Base-by-base conservation (phyloP, 2,329 filamentous ascomycete species). In the Aspergillus novofumigatus region DNA sequence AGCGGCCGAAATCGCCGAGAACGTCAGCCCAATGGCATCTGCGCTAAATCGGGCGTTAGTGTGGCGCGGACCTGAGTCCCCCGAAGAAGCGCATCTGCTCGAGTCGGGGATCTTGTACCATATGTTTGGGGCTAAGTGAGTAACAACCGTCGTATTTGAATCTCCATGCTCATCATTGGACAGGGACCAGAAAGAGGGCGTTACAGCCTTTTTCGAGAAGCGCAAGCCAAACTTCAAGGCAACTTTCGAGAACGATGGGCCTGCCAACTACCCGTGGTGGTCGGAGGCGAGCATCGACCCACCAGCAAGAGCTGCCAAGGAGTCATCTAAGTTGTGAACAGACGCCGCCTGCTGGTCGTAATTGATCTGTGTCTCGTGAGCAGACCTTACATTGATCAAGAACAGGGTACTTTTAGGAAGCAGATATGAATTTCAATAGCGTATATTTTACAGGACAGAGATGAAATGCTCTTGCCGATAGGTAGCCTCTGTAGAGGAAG, bases 31-130 rank as follows among this genome's bases (percentile, higher is more conserved):
- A 1, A 82, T 91, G 28, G 83, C 84, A 28, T 84, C 83, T 8
- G 80, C 83, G 61, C 67, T 91, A 55, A 91, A 90, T 82, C 83
- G 84, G 67, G 88, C 91, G 65, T 72, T 92, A 77, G 86, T 92
- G 77, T 90, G 82, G 67, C 67, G 74, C 8, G 72, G 73, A 2
- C 69, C 74, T 2, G 78, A 74, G 20, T 84, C 80, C 23, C 82
- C 88, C 0, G 89, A 92, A 75, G 86, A 80, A 51, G 83, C 88
- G 54, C 88, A 91, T 76, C 71, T 91, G 61, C 74, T 92, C 29
- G 89, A 92, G 59, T 77, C 74, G 6, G 65, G 62, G 21, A 54
- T 77, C 32, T 72, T 78, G n/a, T 71, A 68, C 53, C 71, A 74
- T 49, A 63, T 76, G 58, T 77, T 78, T 64, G 72, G 67, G 17